Percentiles rank a stretch among this genome's conserved stretches.
Conservation (phyloP, 768 basidiomycete species). For the Tulasnella calospora region DNA sequence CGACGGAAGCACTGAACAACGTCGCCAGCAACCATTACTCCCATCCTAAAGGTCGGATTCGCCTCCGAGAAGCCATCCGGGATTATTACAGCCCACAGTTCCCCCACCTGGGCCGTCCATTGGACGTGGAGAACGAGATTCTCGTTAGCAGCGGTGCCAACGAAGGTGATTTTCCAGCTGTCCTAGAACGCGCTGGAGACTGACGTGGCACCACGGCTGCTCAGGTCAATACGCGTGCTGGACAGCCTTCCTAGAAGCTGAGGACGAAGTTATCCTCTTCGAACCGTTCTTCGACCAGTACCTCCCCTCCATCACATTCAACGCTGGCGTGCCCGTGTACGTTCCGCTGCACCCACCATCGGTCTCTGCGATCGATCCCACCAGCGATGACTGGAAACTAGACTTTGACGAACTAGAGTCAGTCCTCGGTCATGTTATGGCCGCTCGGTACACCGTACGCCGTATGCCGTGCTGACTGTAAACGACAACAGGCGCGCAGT, state of each 20-base stretch:
- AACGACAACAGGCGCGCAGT: conserved; percentile 56
- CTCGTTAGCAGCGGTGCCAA: conserved; percentile 95
- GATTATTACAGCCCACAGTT: conserved; percentile 54
- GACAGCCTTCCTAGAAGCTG: conserved; percentile 82
- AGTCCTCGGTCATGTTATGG: conserved; percentile 27
- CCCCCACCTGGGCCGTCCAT: conserved; percentile 49
- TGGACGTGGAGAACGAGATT: conserved; percentile 84
- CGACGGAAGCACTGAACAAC: conserved; percentile 57
- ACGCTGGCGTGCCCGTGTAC: conserved; percentile 87
- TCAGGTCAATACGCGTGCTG: conserved; percentile 91
- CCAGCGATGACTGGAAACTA: conserved; percentile 78
- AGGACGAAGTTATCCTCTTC: conserved; percentile 97
- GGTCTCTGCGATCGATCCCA: conserved; percentile 44
- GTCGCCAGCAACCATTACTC: conserved; percentile 80
- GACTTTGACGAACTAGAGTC: conserved; percentile 85
- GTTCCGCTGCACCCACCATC: conserved; percentile 91
- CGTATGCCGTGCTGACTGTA: background rate
- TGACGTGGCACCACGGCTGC: conserved; percentile 2
- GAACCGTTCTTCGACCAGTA: conserved; percentile 99
- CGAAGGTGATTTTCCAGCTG: conserved; percentile 57
- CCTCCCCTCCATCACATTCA: conserved; percentile 87
- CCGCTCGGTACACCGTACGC: background rate
- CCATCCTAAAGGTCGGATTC: conserved; percentile 81
- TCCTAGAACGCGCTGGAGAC: background rate
- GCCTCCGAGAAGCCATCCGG: conserved; percentile 69